Evolutionary conservation across 768 basidiomycete species (phyloP).

Genomic region (Saitozyma podzolica): DNA sequence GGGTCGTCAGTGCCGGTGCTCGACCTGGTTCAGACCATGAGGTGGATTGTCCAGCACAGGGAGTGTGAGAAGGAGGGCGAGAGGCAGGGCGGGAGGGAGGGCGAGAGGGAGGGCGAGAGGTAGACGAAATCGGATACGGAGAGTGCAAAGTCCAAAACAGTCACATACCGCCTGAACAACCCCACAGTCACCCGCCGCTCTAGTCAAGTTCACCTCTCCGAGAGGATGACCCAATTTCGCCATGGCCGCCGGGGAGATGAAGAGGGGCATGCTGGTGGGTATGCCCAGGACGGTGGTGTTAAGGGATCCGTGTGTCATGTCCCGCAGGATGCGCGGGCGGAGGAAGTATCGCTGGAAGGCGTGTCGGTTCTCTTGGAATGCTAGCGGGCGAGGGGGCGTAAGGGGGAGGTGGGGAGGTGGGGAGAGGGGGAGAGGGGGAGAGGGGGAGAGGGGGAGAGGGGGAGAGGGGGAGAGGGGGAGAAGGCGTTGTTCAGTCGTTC

Average conservation of each 20-base stretch:
- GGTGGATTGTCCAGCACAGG: too few species aligned
- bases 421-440: too few species aligned
- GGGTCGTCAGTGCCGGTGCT: background rate
- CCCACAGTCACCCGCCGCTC: slow-evolving; percentile 64
- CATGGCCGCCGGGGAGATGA: slow-evolving; percentile 66
- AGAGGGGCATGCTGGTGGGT: slow-evolving; percentile 71
- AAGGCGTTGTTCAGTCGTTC: too few species aligned
- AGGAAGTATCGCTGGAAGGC: slow-evolving; percentile 50
- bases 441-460: too few species aligned
- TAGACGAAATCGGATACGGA: too few species aligned
- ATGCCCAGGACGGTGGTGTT: slow-evolving; percentile 59
- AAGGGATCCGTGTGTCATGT: slow-evolving; percentile 16
- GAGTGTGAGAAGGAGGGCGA: too few species aligned
- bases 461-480: too few species aligned
- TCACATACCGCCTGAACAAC: slow-evolving; percentile 65
- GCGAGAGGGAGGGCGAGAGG: too few species aligned
- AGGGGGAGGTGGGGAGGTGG: too few species aligned
- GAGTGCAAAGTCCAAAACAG: background rate
- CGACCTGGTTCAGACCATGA: too few species aligned
- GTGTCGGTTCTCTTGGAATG: slow-evolving; percentile 42
- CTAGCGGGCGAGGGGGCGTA: background rate
- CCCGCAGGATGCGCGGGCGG: slow-evolving; percentile 37
- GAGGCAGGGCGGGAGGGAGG: too few species aligned
- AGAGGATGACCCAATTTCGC: slow-evolving; percentile 70
- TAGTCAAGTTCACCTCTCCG: slow-evolving; percentile 83